These are phyloP conservation scores for Dendrobium chrysotoxum DNA, from an alignment of 106 monocot species.

Conservation along the genomic window DNA sequence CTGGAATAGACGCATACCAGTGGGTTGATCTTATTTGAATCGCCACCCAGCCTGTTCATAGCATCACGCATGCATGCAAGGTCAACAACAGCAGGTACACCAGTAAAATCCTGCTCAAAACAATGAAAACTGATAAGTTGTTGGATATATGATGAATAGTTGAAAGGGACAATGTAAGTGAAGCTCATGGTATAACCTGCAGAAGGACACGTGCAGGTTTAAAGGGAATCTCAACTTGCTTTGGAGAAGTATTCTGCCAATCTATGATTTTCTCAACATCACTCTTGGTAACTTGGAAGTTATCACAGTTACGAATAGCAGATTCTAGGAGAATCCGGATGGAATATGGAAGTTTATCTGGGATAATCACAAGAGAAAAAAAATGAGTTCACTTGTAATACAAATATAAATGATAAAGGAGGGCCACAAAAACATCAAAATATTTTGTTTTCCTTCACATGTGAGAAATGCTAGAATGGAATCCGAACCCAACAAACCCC, in stretches of 20 bases:
- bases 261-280: constrained; percentile 97
- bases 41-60: constrained; percentile 71
- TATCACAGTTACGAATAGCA: constrained; percentile 89
- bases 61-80: constrained; percentile 92
- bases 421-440: not conserved
- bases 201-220: constrained; percentile 97
- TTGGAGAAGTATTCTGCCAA: constrained; percentile 88
- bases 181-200: constrained; percentile 42
- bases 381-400: not conserved
- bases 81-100: constrained; percentile 89
- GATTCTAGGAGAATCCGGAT: constrained; percentile 86
- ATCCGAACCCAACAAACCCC: not conserved
- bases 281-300: constrained; percentile 73
- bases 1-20: constrained; percentile 32
- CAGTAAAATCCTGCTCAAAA: constrained; percentile 70
- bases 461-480: not conserved
- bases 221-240: constrained; percentile 82
- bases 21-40: constrained; percentile 78
- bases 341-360: constrained; percentile 87
- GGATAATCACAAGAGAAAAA: not conserved
- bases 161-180: not conserved
- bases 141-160: not conserved
- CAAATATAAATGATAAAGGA: not conserved
- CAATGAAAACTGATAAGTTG: not conserved
- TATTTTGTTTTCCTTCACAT: not conserved